phyloP scores from a whole-genome alignment of 108 stramenopile species.

The Mediolabrus comicus region DNA sequence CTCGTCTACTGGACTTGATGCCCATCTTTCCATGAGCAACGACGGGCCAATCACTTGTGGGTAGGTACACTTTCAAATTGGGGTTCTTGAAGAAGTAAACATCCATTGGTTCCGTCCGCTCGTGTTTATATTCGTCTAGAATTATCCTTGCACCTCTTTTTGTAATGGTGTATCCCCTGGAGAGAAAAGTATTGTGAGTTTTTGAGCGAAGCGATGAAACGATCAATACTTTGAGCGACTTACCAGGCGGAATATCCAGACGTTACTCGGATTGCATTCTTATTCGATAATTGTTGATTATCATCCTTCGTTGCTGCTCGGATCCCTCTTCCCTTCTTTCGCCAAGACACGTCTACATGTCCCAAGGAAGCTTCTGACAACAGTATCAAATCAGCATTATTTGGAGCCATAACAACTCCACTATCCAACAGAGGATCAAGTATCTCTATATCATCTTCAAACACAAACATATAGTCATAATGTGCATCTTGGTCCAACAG shows the following conservation, averaged over 20 bases:
- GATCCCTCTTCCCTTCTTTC: not conserved
- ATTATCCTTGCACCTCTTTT: not conserved
- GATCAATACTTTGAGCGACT: too few species aligned
- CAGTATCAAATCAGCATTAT: not conserved
- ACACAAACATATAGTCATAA: not conserved
- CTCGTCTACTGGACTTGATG: not conserved
- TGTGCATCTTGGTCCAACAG: not conserved
- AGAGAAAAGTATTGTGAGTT: too few species aligned
- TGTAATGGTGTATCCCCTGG: not conserved
- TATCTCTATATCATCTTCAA: not conserved
- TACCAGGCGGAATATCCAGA: not conserved
- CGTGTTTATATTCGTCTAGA: not conserved
- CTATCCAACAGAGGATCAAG: not conserved
- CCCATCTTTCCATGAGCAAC: not conserved
- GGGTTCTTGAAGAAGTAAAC: not conserved
- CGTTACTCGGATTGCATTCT: not conserved
- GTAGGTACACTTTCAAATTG: not conserved
- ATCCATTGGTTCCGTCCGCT: not conserved
- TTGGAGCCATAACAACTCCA: not conserved
- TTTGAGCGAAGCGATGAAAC: too few species aligned
- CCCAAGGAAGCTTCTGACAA: not conserved
- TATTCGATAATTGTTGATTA: not conserved
- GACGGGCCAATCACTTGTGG: not conserved
- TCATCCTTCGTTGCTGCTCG: not conserved
- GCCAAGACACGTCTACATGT: not conserved